These are phyloP conservation scores for Bremia lactucae DNA, from an alignment of 352 stramenopile species.

Conservation along the genomic window DNA sequence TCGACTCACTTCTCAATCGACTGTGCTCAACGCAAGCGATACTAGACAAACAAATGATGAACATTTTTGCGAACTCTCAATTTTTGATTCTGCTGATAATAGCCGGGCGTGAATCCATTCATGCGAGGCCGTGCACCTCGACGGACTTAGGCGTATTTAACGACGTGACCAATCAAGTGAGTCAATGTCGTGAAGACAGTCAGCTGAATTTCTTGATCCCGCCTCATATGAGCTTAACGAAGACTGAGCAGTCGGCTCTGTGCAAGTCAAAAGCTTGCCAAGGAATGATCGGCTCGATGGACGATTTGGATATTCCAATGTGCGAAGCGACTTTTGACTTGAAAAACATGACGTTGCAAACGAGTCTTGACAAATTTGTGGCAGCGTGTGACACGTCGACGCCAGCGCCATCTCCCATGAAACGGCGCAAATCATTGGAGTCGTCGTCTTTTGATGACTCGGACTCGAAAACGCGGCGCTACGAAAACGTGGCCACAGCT, in stretches of 20 bases:
- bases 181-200: conserved; percentile 27
- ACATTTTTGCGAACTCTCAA: conserved; percentile 1
- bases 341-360: conserved; percentile 43
- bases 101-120: neutral
- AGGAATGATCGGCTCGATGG: conserved; percentile 38
- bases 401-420: conserved; percentile 25
- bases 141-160: conserved; percentile 41
- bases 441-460: conserved; percentile 14
- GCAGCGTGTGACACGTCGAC: conserved; percentile 29
- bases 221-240: conserved; percentile 18
- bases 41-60: conserved; percentile 4
- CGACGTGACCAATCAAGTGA: conserved; percentile 23
- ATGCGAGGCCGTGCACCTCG: conserved; percentile 19
- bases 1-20: conserved; percentile 16
- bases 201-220: conserved; percentile 35
- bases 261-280: conserved; percentile 38
- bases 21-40: conserved; percentile 6
- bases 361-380: conserved; percentile 35
- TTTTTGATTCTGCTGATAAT: conserved; percentile 6
- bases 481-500: conserved; percentile 6
- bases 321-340: conserved; percentile 37
- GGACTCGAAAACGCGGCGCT: conserved; percentile 9
- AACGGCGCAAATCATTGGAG: conserved; percentile 28
- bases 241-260: conserved; percentile 19
- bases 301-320: conserved; percentile 43